Base-by-base conservation (phyloP, 257 asterid genomes). In the Apocynum venetum region DNA sequence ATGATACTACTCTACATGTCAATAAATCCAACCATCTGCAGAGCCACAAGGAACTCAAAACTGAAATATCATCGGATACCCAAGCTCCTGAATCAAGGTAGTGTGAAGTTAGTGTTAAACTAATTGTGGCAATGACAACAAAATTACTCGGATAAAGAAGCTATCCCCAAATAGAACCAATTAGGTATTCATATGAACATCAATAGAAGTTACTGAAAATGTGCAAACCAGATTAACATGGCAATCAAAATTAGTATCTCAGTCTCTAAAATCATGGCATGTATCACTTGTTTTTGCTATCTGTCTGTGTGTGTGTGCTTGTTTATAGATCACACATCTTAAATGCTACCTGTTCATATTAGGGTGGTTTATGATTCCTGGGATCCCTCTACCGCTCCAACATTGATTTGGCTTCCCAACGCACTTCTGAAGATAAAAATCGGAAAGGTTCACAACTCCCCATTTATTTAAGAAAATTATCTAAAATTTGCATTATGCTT, bases 381-480 rank as follows among this genome's bases (percentile, higher is more conserved):
- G 81, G n/a, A 69, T 79, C 71, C 75, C 83, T 81, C 76, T 56
- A 70, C 77, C 85, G 72, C 85, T 83, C 67, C 89, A 94, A 77
- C 93, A 92, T 31, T 86, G 96, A 71, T 80, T 87, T 60, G 85
- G 84, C 87, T 89, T 90, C 72, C 85, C 86, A 81, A 79, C 82
- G 73, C 79, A 78, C 75, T 76, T 84, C 94, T 87, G 87, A 83
- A 82, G 38, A 66, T 10, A 56, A 36, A 6, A 51, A 46, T 6
- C 2, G 7, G 4, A 5, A 12, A 11, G 3, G 38, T 25, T 68
- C 40, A 63, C 44, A 52, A 40, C 13, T 47, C 57, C 19, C 13
- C 64, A 61, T 76, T 73, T 36, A 67, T 46, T 67, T 5, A 20
- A 46, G 15, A 17, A 80, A 70, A 38, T 41, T 17, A 72, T 10